phyloP scores from a whole-genome alignment of 2,329 filamentous ascomycete species.

The Allantophomopsis cytisporea region DNA sequence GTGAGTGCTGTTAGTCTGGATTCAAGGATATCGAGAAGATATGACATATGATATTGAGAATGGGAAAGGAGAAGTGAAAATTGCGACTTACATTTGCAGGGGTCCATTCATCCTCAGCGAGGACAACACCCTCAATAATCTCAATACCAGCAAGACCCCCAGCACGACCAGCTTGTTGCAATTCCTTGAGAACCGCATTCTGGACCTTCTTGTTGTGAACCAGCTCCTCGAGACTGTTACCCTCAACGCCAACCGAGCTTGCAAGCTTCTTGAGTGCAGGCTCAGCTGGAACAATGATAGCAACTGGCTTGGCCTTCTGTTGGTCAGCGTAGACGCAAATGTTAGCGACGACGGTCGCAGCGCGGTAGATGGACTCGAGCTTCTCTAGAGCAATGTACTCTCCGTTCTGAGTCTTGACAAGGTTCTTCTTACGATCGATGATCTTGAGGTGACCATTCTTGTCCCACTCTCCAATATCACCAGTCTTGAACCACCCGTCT shows the following conservation, averaged over 20 bases:
- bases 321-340: slow-evolving; percentile 76
- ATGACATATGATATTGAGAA: not conserved
- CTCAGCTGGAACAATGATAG: slow-evolving; percentile 61
- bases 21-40: slow-evolving; percentile 20
- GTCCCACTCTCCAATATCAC: slow-evolving; percentile 88
- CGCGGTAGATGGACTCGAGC: slow-evolving; percentile 83
- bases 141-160: slow-evolving; percentile 59
- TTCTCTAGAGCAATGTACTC: slow-evolving; percentile 97
- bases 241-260: slow-evolving; percentile 44
- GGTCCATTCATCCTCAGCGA: slow-evolving; percentile 81
- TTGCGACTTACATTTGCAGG: slow-evolving; percentile 60
- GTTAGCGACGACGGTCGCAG: slow-evolving; percentile 65
- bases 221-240: slow-evolving; percentile 49
- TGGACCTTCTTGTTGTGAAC: slow-evolving; percentile 54
- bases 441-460: slow-evolving; percentile 66
- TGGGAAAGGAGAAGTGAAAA: not conserved
- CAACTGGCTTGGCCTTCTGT: slow-evolving; percentile 65
- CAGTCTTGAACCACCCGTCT: slow-evolving; percentile 95
- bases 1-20: slow-evolving; percentile 17
- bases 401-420: slow-evolving; percentile 88
- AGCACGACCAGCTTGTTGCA: slow-evolving; percentile 49
- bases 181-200: slow-evolving; percentile 47
- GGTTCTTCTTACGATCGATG: slow-evolving; percentile 95
- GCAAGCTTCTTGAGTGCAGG: slow-evolving; percentile 48
- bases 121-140: slow-evolving; percentile 60